Evolutionary conservation across 164 flowering plant genomes (phyloP), one percentile per base, ranked within the genome.

Genomic region (Platanus orientalis): DNA sequence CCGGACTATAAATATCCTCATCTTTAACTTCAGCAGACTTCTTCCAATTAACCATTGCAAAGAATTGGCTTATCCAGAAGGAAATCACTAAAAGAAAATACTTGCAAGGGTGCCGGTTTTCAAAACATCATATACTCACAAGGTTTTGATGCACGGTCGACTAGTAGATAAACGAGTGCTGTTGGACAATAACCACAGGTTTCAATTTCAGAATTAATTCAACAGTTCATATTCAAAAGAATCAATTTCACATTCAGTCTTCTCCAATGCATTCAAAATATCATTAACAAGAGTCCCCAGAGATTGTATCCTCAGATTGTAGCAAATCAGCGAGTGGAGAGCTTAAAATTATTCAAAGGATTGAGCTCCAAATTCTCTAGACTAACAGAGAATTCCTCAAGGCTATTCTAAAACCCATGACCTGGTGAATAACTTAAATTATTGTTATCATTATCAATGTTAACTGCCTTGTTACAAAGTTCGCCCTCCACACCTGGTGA

Each of bases 171-270:
- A 32, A 77, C 65, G 32, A 83, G 69, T 26, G 75, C 54, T 27
- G 71, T 68, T 23, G 74, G 69, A 67, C 54, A 49, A 57, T 69
- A 67, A 44, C 26, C 24, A 52, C 45, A 20, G 26, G 54, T 39
- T 51, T 71, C 79, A 55, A 71, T 11, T 47, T 67, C 78, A 66
- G 76, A 57, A 28, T 73, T 78, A 71, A 79, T 77, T 85, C 88
- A 13, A n/a, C n/a, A 84, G 77, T 55, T 94, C 95, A 73, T 64
- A 84, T 75, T 95, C 99, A 53, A 83, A 86, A 23, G 64, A 62
- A 78, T 95, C 99, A 73, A 95, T 86, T 62, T 92, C 93, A 60
- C 78, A 71, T 57, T 92, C 98, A 36, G 96, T 92, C 68, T 75
- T 50, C 79, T 87, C 98, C 62, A 92, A 24, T 21, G 65, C 76